Evolutionary conservation across 306 rosid genomes (phyloP), one percentile per base, ranked within the genome.

Genomic region (Cercis canadensis): DNA sequence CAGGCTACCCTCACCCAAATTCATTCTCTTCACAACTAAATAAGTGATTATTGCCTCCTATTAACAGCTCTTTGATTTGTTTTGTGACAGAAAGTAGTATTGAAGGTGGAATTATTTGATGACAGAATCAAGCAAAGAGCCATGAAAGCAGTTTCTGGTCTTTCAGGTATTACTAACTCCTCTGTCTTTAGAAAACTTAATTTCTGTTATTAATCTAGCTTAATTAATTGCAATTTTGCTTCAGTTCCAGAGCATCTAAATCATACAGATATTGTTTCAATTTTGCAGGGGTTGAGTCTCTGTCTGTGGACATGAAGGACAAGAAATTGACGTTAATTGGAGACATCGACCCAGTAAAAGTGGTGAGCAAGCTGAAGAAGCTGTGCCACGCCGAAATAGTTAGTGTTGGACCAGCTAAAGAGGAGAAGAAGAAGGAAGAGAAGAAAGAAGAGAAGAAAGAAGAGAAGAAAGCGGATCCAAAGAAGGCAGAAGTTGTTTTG

Each of bases 331-430:
- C 93, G 0, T 66, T 90, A 69, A 82, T 64, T 0, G 98, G 98
- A 12, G 89, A 84, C 9, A 43, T 85, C 21, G 97, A 92, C 65
- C 78, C 98, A 0, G 88, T 92, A 10, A 0, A 1, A 13, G 66
- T 92, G 29, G 92, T 81, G 24, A 64, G 64, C 34, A 92, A 85
- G 63, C 51, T 92, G 61, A 88, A 90, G 76, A 92, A 88, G 83
- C 21, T 80, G 4, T 85, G 85, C 19, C 39, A 0, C 24, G 60
- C 85, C n/a, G 87, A 87, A 0, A 85, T 92, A 31, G 12, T 87
- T 8, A 88, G 96, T 4, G 98, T 92, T 16, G 98, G 88, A 14
- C 90, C 89, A 11, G 84, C 88, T 0, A 88, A 90, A 65, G 89
- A 83, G 71, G 92, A 86, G 74, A 75, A 86, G 73, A 86, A 85